phyloP scores from a whole-genome alignment of 2,329 filamentous ascomycete species.

The Calonectria crousiana region DNA sequence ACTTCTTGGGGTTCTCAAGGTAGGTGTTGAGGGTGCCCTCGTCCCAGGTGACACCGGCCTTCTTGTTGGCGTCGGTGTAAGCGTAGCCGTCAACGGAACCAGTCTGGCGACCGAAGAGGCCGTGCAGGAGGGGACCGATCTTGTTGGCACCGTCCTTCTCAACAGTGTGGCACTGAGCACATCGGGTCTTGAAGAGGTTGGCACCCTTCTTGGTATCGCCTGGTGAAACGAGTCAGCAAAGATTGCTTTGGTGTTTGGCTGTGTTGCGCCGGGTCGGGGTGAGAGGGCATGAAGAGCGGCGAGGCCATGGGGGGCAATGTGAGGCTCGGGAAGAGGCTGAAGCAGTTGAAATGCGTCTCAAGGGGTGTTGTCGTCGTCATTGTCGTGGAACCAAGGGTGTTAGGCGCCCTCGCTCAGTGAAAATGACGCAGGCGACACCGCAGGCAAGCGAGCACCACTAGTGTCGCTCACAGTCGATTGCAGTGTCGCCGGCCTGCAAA shows the following conservation, averaged over 20 bases:
- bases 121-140: conserved; percentile 96
- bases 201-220: conserved; percentile 97
- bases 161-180: conserved; percentile 98
- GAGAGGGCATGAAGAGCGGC: not conserved
- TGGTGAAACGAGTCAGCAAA: conserved; percentile 56
- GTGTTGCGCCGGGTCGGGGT: not conserved
- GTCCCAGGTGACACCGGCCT: conserved; percentile 91
- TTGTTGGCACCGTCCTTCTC: conserved; percentile 94
- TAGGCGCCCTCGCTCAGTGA: conserved; percentile 32
- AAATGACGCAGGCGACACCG: conserved; percentile 51
- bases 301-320: not conserved
- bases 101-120: conserved; percentile 96
- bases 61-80: conserved; percentile 99
- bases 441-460: conserved; percentile 20
- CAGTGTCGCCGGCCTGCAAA: conserved; percentile 2
- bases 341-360: conserved; percentile 13
- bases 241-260: conserved; percentile 10
- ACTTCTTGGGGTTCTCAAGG: conserved; percentile 99
- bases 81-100: conserved; percentile 92
- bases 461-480: not conserved
- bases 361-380: conserved; percentile 28
- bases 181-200: conserved; percentile 99
- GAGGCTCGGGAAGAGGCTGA: conserved; percentile 2
- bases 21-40: conserved; percentile 92
- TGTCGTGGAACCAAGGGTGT: conserved; percentile 29